phyloP scores from a whole-genome alignment of 2,329 filamentous ascomycete genomes.

The Botrytis paeoniae region DNA sequence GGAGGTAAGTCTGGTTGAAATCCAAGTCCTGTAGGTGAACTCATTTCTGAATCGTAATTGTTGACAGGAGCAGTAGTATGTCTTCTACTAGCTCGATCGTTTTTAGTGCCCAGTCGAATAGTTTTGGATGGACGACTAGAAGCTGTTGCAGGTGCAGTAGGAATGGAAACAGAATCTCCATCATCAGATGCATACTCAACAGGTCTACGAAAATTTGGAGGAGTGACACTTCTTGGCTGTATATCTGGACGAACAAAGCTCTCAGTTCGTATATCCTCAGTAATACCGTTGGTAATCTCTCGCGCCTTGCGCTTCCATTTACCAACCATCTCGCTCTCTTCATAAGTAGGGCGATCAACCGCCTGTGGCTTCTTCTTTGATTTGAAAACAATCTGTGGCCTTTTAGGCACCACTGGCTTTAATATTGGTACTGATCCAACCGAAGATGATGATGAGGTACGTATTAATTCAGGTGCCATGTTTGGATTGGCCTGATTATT shows the following conservation, averaged over 20 bases:
- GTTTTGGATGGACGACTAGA: conserved; percentile 23
- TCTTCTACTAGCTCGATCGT: conserved; percentile 22
- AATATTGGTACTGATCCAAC: conserved; percentile 21
- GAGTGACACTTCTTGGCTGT: not conserved
- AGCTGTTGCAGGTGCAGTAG: conserved; percentile 12
- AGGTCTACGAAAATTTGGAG: conserved; percentile 15
- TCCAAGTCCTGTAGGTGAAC: conserved; percentile 51
- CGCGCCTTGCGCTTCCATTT: conserved; percentile 34
- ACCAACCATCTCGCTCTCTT: conserved; percentile 26
- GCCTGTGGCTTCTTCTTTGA: conserved; percentile 25
- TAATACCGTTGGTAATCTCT: conserved; percentile 29
- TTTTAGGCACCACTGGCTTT: conserved; percentile 5
- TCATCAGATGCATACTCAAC: conserved; percentile 30
- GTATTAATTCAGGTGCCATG: conserved; percentile 24
- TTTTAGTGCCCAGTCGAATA: conserved; percentile 30
- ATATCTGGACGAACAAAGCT: conserved; percentile 34
- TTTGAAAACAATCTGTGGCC: conserved; percentile 24
- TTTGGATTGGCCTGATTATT: conserved; percentile 14
- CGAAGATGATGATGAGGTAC: conserved; percentile 23
- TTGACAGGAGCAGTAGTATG: conserved; percentile 5
- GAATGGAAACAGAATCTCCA: conserved; percentile 27
- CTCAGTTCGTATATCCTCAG: conserved; percentile 21
- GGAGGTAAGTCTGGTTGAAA: conserved; percentile 45
- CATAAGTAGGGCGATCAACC: conserved; percentile 22
- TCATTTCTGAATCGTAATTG: conserved; percentile 53